Conservation (phyloP, 257 asterid genomes). For the Nemophila menziesii region DNA sequence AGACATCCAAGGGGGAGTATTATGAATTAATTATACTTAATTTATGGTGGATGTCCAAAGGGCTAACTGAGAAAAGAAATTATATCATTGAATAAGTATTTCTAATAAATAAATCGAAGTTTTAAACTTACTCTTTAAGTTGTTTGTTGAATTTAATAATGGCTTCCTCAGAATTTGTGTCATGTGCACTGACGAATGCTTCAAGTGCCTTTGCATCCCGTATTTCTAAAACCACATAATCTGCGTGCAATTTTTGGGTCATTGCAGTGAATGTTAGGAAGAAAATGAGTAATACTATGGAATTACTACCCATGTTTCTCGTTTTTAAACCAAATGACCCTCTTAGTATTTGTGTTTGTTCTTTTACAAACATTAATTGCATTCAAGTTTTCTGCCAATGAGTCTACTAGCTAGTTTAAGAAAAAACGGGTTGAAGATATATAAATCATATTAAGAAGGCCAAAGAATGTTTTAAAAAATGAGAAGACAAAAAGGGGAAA, state of each 20-base stretch:
- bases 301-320: neutral
- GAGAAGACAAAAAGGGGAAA: neutral
- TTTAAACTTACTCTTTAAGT: slow-evolving; percentile 44
- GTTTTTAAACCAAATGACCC: too few relatives aligned
- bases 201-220: slow-evolving; percentile 31
- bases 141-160: slow-evolving; percentile 34
- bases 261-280: slow-evolving; percentile 10
- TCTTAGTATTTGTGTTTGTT: too few relatives aligned
- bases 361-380: too few relatives aligned
- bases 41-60: too few relatives aligned
- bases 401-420: too few relatives aligned
- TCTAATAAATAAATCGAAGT: too few relatives aligned
- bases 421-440: neutral
- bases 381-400: too few relatives aligned
- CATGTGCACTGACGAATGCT: slow-evolving; percentile 35
- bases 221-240: slow-evolving; percentile 29
- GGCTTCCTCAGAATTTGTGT: slow-evolving; percentile 43
- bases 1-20: too few relatives aligned
- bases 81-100: too few relatives aligned
- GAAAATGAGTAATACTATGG: slow-evolving; percentile 12
- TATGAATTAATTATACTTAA: too few relatives aligned
- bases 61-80: slow-evolving; percentile 13
- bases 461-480: too few relatives aligned
- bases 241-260: slow-evolving; percentile 23
- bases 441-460: neutral